These are phyloP conservation scores for Globisporangium sylvaticum DNA, from an alignment of 352 stramenopile genomes.

Conservation along the genomic window DNA sequence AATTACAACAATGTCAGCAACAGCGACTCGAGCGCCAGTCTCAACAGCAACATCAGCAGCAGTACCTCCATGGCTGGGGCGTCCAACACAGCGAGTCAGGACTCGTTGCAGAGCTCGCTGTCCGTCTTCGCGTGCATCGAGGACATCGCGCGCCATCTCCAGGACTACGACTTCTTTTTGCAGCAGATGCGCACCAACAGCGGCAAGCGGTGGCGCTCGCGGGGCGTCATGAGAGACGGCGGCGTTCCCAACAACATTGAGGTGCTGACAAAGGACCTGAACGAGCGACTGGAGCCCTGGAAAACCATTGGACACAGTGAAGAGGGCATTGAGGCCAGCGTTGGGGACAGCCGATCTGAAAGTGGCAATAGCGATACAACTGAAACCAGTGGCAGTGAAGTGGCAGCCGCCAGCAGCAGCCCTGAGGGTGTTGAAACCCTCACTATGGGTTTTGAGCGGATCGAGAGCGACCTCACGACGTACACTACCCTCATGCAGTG, in stretches of 20 bases:
- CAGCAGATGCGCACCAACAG: constrained; percentile 25
- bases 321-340: no score
- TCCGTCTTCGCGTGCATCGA: constrained; percentile 49
- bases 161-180: constrained; percentile 61
- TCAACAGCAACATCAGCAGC: constrained; percentile 9
- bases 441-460: constrained; percentile 22
- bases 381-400: no score
- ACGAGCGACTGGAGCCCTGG: constrained; percentile 25
- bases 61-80: constrained; percentile 3
- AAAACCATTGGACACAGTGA: not conserved
- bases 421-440: constrained; percentile 13
- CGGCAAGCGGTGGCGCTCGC: constrained; percentile 11
- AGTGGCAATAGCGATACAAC: no score
- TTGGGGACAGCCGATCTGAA: no score
- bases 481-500: constrained; percentile 24
- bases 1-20: constrained; percentile 1
- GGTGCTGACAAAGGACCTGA: constrained; percentile 29
- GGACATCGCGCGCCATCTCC: constrained; percentile 47
- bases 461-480: constrained; percentile 23
- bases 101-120: constrained; percentile 21
- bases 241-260: constrained; percentile 23
- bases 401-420: no score
- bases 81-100: constrained; percentile 16
- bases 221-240: not conserved
- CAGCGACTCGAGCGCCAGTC: constrained; percentile 21